Base-by-base conservation (phyloP, 768 basidiomycete genomes). In the Auricularia auricula-judae region DNA sequence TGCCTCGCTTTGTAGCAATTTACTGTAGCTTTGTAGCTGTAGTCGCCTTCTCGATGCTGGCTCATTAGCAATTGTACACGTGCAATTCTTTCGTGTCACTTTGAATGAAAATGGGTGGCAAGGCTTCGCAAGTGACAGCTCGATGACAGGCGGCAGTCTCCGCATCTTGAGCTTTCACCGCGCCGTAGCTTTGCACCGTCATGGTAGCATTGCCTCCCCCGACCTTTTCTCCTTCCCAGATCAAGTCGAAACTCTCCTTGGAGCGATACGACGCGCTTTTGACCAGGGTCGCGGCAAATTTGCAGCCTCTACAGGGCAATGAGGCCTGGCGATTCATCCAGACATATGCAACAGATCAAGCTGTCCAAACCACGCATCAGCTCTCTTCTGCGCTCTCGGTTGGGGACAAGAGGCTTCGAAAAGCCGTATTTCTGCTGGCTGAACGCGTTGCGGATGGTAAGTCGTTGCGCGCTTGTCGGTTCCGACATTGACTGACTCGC, bases 381-480 rank as follows among this genome's bases (percentile, higher is more conserved):
- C 29, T 29, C 29, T 29, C 53, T 11, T n/a, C 68, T 4, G 65
- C 68, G 3, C 66, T 71, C 4, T 75, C 79, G 1, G 73, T 72
- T 39, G 73, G 78, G 11, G 81, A 86, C 51, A 77, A 73, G 47
- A 67, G 74, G 16, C 81, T 89, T 59, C 77, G 75, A 21, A 77
- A 79, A 54, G 75, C 77, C 36, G 78, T 80, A 0, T 74, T 91
- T 7, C 68, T 80, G 4, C 80, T 91, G 4, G 82, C 87, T 0
- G 83, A 85, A 68, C 81, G 79, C 51, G 70, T 86, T 21, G 82
- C 79, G 1, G 65, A 66, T 1, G 77, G 74, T 12, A 18, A 44
- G 34, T 23, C 39, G 21, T n/a, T 21, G 39, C 10, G 43, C 4
- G 34, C 42, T 29, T 47, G 42, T 54, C 47, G 53, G 61, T 64